Evolutionary conservation across 768 basidiomycete genomes (phyloP).

Genomic region (Hygrocybe coccinea): DNA sequence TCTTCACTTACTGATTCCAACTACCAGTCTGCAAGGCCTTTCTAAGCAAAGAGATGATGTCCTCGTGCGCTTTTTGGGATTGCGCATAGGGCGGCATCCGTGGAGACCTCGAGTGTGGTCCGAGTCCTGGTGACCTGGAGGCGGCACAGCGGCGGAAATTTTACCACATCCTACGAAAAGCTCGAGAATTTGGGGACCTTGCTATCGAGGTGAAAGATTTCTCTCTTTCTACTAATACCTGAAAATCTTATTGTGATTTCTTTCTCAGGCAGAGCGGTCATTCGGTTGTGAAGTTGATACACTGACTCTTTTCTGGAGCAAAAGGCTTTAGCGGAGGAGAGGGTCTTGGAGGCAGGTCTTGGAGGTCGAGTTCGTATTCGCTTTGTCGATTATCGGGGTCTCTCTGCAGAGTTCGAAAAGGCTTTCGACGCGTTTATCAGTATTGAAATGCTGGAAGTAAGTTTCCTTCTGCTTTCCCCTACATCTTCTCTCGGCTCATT

Average conservation of each 20-base stretch:
- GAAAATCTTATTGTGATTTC: neutral
- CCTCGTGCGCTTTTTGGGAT: constrained; percentile 82
- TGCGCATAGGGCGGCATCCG: constrained; percentile 77
- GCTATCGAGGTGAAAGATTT: constrained; percentile 49
- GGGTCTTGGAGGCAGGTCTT: constrained; percentile 66
- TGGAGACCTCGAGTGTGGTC: constrained; percentile 57
- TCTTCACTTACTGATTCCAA: too few relatives aligned
- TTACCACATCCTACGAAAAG: constrained; percentile 70
- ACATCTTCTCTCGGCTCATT: constrained; percentile 32
- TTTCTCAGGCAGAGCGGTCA: constrained; percentile 53
- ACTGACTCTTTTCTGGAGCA: constrained; percentile 84
- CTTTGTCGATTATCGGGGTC: constrained; percentile 85
- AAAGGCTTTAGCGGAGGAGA: too few relatives aligned
- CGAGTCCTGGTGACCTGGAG: constrained; percentile 61
- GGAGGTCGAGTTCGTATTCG: constrained; percentile 74
- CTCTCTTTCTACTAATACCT: neutral
- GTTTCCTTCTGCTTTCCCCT: constrained; percentile 20
- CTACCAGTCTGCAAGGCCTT: constrained; percentile 53
- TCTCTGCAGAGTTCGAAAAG: constrained; percentile 75
- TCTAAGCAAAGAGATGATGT: constrained; percentile 89
- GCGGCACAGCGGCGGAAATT: too few relatives aligned
- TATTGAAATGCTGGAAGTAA: constrained; percentile 77
- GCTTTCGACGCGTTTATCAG: constrained; percentile 75
- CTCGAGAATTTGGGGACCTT: too few relatives aligned
- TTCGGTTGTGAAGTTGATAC: constrained; percentile 86